These are phyloP conservation scores for Saturnispora sekii DNA, from an alignment of 805 yeast genomes.

Conservation along the genomic window DNA sequence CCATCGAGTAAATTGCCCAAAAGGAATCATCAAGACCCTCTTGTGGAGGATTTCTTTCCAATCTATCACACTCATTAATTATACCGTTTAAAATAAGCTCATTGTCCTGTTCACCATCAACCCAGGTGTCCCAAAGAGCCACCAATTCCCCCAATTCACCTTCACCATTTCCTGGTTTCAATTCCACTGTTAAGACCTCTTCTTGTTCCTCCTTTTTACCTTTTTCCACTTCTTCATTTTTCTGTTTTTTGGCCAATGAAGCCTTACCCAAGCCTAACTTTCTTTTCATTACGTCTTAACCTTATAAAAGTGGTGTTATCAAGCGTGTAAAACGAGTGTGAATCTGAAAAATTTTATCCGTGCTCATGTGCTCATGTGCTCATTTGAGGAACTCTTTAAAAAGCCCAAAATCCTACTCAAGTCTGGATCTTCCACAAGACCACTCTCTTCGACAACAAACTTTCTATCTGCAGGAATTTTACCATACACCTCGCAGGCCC, in stretches of 20 bases:
- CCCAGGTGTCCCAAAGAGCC: constrained; percentile 63
- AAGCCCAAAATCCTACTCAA: constrained; percentile 10
- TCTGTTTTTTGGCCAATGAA: constrained; percentile 34
- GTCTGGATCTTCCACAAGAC: constrained; percentile 9
- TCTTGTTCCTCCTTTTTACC: constrained; percentile 22
- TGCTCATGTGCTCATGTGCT: constrained; percentile 1
- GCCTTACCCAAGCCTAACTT: constrained; percentile 57
- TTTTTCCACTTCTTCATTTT: constrained; percentile 34
- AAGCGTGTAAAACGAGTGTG: background rate
- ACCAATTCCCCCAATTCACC: constrained; percentile 70
- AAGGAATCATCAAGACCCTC: constrained; percentile 41
- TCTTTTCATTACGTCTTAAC: constrained; percentile 33
- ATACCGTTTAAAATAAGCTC: constrained; percentile 70
- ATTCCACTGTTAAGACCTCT: constrained; percentile 42
- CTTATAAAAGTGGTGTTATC: background rate
- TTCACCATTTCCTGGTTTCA: constrained; percentile 63
- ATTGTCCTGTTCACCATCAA: constrained; percentile 45
- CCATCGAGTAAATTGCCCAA: constrained; percentile 64
- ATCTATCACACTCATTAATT: constrained; percentile 84
- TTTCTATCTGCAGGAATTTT: constrained; percentile 16
- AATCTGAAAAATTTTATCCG: background rate
- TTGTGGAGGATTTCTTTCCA: constrained; percentile 41
- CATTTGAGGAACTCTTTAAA: constrained; percentile 3
- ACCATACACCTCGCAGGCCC: constrained; percentile 42
- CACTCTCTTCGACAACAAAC: constrained; percentile 19